Percentiles rank a stretch among this genome's conserved stretches.
phyloP scores from a whole-genome alignment of 345 rosid genomes.

The Populus alba region DNA sequence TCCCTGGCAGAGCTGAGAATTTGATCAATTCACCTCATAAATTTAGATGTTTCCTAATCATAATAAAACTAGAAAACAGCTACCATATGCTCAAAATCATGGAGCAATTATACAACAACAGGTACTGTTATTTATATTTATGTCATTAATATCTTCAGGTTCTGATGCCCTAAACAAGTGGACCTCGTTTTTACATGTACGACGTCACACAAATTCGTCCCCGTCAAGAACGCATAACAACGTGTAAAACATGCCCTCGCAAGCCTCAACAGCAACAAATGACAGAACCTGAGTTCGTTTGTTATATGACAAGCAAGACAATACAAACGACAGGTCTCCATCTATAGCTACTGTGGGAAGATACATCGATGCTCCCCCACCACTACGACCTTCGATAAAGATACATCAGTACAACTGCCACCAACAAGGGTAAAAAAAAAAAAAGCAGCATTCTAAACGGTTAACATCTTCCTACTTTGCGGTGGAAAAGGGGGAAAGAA shows the following conservation, averaged over 20 bases:
- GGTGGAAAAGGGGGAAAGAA: neutral
- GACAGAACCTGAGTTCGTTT: neutral
- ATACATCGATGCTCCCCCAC: neutral
- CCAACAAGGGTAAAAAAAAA: neutral
- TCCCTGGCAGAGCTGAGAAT: too few relatives aligned
- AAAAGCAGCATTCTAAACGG: constrained; percentile 13
- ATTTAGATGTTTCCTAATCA: too few relatives aligned
- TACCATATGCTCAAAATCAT: too few relatives aligned
- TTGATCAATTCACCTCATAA: too few relatives aligned
- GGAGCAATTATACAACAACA: too few relatives aligned
- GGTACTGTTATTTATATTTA: too few relatives aligned
- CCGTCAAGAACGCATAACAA: neutral
- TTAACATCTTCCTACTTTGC: constrained; percentile 11
- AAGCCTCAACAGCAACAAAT: neutral
- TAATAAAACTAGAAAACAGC: too few relatives aligned
- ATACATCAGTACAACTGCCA: constrained; percentile 10
- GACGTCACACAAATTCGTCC: neutral
- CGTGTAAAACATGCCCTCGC: neutral
- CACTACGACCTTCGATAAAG: neutral
- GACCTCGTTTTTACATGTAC: neutral
- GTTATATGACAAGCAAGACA: neutral
- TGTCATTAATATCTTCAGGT: neutral
- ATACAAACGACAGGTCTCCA: neutral
- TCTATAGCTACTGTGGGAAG: neutral
- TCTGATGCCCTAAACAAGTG: neutral